phyloP scores from a whole-genome alignment of 140 eudicot genomes.

The Ambrosia hybrid region DNA sequence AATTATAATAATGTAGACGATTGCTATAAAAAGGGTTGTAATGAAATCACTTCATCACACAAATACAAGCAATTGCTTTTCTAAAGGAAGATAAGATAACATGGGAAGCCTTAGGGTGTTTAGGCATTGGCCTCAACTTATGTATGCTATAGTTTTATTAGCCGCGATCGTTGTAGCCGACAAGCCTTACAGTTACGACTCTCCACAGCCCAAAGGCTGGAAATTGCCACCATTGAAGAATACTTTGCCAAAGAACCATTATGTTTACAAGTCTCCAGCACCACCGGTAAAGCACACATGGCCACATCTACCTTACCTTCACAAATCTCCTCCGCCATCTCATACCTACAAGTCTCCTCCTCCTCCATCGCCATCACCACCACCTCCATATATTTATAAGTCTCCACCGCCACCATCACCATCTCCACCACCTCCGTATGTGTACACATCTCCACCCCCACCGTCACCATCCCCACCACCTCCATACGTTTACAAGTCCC shows the following conservation, averaged over 20 bases:
- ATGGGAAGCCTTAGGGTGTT: constrained; percentile 24
- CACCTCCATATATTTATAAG: constrained; percentile 8
- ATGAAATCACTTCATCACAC: constrained; percentile 8
- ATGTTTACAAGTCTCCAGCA: constrained; percentile 32
- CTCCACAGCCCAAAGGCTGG: constrained; percentile 24
- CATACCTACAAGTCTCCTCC: constrained; percentile 21
- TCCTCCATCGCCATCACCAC: neutral
- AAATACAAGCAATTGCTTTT: constrained; percentile 5
- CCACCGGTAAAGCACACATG: constrained; percentile 26
- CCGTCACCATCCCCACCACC: constrained; percentile 13
- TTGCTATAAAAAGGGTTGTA: constrained; percentile 22
- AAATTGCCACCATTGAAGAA: constrained; percentile 23
- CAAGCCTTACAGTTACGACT: constrained; percentile 29
- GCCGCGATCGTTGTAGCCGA: constrained; percentile 33
- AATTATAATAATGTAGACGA: neutral
- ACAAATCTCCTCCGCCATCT: constrained; percentile 23
- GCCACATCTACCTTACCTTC: constrained; percentile 26
- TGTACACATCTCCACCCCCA: neutral
- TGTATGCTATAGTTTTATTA: constrained; percentile 31
- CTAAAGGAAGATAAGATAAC: neutral
- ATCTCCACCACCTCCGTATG: constrained; percentile 20
- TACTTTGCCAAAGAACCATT: constrained; percentile 11
- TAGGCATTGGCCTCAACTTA: constrained; percentile 40
- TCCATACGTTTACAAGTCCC: constrained; percentile 1
- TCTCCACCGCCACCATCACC: constrained; percentile 15